Evolutionary conservation across 345 rosid species (phyloP), one percentile per base, ranked within the genome.

Genomic region (Aethionema arabicum): DNA sequence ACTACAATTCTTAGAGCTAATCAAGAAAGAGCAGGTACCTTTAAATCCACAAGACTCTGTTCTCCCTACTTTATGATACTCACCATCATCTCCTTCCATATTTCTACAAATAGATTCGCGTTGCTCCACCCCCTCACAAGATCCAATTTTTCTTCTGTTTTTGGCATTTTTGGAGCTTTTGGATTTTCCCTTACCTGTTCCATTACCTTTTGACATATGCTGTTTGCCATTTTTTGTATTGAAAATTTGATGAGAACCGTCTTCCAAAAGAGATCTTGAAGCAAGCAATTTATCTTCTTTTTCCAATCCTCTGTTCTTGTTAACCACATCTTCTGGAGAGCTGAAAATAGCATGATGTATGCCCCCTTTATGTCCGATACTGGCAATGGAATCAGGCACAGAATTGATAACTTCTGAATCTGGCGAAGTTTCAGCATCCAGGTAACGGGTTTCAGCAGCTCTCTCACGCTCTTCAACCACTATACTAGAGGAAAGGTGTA

Each of bases 401-500:
- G 69, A 31, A 81, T 90, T 86, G 33, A 87, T 85, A 51, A 87
- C 99, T 85, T 90, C 97, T n/a, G 99, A 93, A 80, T 93, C 99
- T 7, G 99, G 99, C 65, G 99, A 93, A 66, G 97, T 90, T 77
- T 84, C 96, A 56, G 90, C 77, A 70, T 80, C 88, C 61, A 80
- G 45, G 65, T 82, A 76, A 33, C 63, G 67, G 55, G 74, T 77
- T 63, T 75, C 83, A 55, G 47, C 61, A n/a, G 71, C 75, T 56
- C 43, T 80, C 60, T 48, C 78, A 39, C 72, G 65, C 56, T 64
- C 65, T 66, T 76, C 79, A 74, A 43, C 79, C 71, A 73, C 67
- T 35, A 58, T 40, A 72, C 49, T 70, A 40, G 76, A 67, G 57
- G 79, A 63, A 57, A 54, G 48, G 53, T 11, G 69, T 33, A 59